Conservation (phyloP, 305 asterid species). For the Fraxinus albicans region DNA sequence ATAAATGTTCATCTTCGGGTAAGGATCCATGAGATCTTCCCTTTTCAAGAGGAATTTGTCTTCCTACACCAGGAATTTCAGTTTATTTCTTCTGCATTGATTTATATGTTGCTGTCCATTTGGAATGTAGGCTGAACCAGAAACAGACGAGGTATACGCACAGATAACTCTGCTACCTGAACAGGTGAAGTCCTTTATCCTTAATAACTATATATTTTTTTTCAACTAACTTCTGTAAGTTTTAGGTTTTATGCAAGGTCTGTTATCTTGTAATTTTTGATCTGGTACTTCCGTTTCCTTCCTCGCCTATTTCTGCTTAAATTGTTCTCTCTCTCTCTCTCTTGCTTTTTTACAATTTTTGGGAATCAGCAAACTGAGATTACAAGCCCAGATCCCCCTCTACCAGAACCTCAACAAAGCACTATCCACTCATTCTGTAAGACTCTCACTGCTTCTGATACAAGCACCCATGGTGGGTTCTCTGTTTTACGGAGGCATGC, state of each 20-base stretch:
- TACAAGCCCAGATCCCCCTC: slow-evolving; percentile 73
- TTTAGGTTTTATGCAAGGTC: not conserved
- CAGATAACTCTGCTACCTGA: slow-evolving; percentile 86
- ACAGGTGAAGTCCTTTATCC: slow-evolving; percentile 41
- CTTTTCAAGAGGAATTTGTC: not conserved
- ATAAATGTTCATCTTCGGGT: slow-evolving; percentile 70
- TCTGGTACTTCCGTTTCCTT: not conserved
- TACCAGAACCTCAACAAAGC: slow-evolving; percentile 69
- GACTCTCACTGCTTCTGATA: slow-evolving; percentile 81
- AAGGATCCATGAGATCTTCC: slow-evolving; percentile 21
- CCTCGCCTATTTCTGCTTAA: not conserved
- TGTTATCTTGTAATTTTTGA: not conserved
- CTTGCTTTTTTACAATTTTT: slow-evolving; percentile 7
- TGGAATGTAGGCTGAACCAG: slow-evolving; percentile 75
- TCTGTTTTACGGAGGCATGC: slow-evolving; percentile 97
- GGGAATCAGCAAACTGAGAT: slow-evolving; percentile 74
- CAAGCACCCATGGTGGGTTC: slow-evolving; percentile 95
- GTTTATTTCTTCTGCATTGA: not conserved
- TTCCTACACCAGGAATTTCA: not conserved
- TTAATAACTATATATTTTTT: slow-evolving; percentile 18
- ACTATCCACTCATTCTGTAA: slow-evolving; percentile 86
- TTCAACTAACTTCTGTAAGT: slow-evolving; percentile 10
- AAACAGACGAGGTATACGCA: slow-evolving; percentile 94
- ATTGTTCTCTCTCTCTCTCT: not conserved
- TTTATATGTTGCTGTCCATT: slow-evolving; percentile 23